Evolutionary conservation across 768 basidiomycete species (phyloP).

Genomic region (Ephemerocybe angulata): DNA sequence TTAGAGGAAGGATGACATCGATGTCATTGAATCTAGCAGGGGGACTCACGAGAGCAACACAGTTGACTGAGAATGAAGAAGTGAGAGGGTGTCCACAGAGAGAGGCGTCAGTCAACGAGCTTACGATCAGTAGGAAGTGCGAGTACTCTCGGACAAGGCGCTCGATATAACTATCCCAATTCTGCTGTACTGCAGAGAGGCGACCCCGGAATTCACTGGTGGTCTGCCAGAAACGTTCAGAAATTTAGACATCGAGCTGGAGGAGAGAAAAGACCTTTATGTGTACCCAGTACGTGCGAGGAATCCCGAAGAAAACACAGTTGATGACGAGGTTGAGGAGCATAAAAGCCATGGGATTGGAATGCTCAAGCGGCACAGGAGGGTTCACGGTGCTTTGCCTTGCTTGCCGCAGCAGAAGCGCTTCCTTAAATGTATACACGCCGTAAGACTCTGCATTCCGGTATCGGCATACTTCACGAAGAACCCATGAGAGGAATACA

Average conservation of each 20-base stretch:
- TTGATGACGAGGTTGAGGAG: conserved; percentile 37
- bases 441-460: conserved; percentile 45
- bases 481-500: conserved; percentile 46
- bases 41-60: conserved; percentile 48
- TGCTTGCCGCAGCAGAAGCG: conserved; percentile 20
- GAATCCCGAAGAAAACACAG: conserved; percentile 49
- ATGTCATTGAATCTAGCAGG: background rate
- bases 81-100: background rate
- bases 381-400: conserved; percentile 14
- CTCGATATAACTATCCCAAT: conserved; percentile 48
- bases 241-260: background rate
- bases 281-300: conserved; percentile 47
- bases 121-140: conserved; percentile 53
- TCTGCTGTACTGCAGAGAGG: conserved; percentile 42
- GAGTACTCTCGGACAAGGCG: conserved; percentile 53
- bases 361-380: conserved; percentile 12
- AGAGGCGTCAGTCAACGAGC: conserved; percentile 19
- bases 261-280: conserved; percentile 30
- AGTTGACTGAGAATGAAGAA: conserved; percentile 37
- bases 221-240: conserved; percentile 14
- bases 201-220: conserved; percentile 50
- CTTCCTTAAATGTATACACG: conserved; percentile 32
- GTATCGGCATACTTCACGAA: conserved; percentile 50
- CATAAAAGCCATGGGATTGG: conserved; percentile 22
- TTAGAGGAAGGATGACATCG: background rate